A percentile compares a stretch with the other conserved stretches of the same genome.
Conservation (phyloP, 108 stramenopile genomes). For the Nitzschia sp. region DNA sequence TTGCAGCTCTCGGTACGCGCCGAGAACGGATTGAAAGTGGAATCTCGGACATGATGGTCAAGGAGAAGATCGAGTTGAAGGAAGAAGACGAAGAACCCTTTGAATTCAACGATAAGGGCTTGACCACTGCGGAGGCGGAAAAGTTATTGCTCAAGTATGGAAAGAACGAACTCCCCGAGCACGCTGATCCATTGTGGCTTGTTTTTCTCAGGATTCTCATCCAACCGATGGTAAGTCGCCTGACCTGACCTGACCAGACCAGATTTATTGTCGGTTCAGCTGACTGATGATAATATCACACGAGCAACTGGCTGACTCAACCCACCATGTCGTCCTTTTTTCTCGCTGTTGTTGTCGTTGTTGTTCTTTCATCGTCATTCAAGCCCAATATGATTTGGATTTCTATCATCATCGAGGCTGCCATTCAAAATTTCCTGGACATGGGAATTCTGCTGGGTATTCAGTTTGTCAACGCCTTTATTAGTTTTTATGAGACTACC, state of each 20-base stretch:
- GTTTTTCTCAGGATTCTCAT: slow-evolving; percentile 54
- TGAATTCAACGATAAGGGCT: slow-evolving; percentile 17
- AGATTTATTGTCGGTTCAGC: not conserved
- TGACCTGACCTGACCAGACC: no score
- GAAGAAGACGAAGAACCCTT: slow-evolving; percentile 11
- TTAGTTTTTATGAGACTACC: slow-evolving; percentile 77
- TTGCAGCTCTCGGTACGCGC: slow-evolving; percentile 12
- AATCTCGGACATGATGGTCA: slow-evolving; percentile 4
- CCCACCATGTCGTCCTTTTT: no score
- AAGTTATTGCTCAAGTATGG: slow-evolving; percentile 27
- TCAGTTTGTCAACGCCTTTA: slow-evolving; percentile 59
- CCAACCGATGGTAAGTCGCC: slow-evolving; percentile 44
- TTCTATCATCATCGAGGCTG: slow-evolving; percentile 40
- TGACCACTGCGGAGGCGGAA: slow-evolving; percentile 34
- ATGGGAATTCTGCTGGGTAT: slow-evolving; percentile 47
- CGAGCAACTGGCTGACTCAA: no score
- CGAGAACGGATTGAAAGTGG: slow-evolving; percentile 11
- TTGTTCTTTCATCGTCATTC: no score
- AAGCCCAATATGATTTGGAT: slow-evolving; percentile 52
- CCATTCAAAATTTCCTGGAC: slow-evolving; percentile 39
- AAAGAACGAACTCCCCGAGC: slow-evolving; percentile 46
- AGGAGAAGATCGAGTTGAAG: slow-evolving; percentile 15
- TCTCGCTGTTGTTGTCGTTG: no score
- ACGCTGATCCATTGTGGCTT: slow-evolving; percentile 27
- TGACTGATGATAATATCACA: no score